phyloP scores from a whole-genome alignment of 1,284 basidiomycete species.

The Leccinum huronense region DNA sequence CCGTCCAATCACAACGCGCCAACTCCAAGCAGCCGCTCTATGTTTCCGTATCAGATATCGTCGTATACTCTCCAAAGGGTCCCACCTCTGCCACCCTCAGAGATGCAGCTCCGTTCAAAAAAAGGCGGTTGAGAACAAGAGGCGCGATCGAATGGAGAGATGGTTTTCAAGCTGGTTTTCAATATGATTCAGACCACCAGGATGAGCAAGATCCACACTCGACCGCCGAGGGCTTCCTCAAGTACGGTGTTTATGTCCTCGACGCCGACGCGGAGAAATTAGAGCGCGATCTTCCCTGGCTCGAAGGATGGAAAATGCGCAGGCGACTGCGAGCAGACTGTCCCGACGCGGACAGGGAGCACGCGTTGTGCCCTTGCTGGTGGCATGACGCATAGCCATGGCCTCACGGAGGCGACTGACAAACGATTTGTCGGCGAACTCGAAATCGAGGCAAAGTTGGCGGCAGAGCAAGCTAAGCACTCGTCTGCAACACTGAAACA shows the following conservation, averaged over 20 bases:
- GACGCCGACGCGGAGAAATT: constrained; percentile 40
- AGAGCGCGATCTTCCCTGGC: constrained; percentile 31
- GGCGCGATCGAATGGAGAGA: constrained; percentile 34
- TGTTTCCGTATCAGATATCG: constrained; percentile 61
- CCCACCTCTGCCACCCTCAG: constrained; percentile 43
- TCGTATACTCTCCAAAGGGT: constrained; percentile 54
- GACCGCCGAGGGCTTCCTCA: constrained; percentile 39
- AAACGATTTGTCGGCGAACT: constrained; percentile 23
- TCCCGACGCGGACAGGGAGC: constrained; percentile 1
- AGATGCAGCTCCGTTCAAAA: constrained; percentile 40
- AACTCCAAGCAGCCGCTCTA: constrained; percentile 48
- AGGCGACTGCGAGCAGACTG: constrained; percentile 20
- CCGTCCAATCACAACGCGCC: neutral
- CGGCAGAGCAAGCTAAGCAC: constrained; percentile 7
- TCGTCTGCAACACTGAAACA: neutral
- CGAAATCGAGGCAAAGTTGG: constrained; percentile 25
- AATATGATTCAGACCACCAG: constrained; percentile 7
- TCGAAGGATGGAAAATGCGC: constrained; percentile 31
- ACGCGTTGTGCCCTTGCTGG: neutral
- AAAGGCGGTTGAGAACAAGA: constrained; percentile 40
- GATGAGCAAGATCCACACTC: constrained; percentile 22
- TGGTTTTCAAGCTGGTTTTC: constrained; percentile 26
- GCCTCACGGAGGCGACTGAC: constrained; percentile 27
- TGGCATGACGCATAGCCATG: constrained; percentile 19
- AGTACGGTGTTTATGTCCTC: constrained; percentile 65